Percentiles rank a stretch among this genome's conserved stretches.
These are phyloP conservation scores for Pterulicium gracile DNA, from an alignment of 1,284 basidiomycete species.

Conservation along the genomic window DNA sequence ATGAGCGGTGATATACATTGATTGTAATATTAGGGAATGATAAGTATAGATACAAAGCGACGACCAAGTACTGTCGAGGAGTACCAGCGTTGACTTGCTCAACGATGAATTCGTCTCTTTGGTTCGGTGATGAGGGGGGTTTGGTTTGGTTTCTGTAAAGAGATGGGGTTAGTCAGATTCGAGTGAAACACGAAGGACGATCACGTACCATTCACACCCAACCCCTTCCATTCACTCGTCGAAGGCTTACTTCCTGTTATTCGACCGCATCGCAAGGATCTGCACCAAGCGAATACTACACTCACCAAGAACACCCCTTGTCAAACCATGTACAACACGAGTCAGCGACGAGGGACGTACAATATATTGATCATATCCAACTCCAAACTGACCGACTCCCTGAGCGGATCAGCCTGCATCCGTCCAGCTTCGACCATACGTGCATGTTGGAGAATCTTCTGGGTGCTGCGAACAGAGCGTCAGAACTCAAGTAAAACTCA, in stretches of 20 bases:
- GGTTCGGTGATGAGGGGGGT: too few relatives aligned
- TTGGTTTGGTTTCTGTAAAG: too few relatives aligned
- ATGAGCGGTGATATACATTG: too few relatives aligned
- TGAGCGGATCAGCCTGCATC: conserved; percentile 65
- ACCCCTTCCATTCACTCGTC: neutral
- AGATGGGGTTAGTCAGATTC: too few relatives aligned
- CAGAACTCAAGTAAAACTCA: too few relatives aligned
- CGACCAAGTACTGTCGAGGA: too few relatives aligned
- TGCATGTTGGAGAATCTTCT: conserved; percentile 75
- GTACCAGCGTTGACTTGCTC: too few relatives aligned
- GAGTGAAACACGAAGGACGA: too few relatives aligned
- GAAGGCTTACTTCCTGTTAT: conserved; percentile 31
- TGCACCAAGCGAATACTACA: conserved; percentile 71
- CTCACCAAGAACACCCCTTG: neutral
- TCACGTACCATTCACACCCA: too few relatives aligned
- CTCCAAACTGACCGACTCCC: conserved; percentile 71
- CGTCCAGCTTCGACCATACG: conserved; percentile 61
- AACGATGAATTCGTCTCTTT: too few relatives aligned
- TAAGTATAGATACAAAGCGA: too few relatives aligned
- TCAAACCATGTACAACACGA: neutral
- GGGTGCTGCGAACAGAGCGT: conserved; percentile 37
- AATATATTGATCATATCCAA: conserved; percentile 87
- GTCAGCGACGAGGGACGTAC: conserved; percentile 28
- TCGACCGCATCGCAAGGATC: conserved; percentile 61
- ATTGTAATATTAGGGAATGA: too few relatives aligned